Evolutionary conservation across 176 grass and related monocot genomes (phyloP), one percentile per base, ranked within the genome.

Genomic region (Cenchrus purpureus): DNA sequence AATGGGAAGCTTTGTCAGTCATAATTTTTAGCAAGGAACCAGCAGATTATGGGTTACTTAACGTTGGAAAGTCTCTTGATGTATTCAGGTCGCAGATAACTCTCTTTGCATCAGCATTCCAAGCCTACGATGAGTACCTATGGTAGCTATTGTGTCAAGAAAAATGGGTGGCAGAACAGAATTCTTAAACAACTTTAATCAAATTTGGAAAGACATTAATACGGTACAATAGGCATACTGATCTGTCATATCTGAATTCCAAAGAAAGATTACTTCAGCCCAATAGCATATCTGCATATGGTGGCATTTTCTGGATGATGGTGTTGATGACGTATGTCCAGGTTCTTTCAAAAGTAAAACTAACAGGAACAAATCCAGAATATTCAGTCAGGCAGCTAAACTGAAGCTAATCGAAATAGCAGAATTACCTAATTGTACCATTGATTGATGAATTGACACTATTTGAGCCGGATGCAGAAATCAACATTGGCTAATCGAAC

Each of bases 71-170:
- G 12, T 94, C 91, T 90, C 83, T 91, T 60, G 91, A 90, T 83
- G 96, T 95, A 82, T 84, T 95, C 59, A 98, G 87, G 83, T 98
- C 96, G 49, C 87, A 91, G 59, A 98, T 91, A 85, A 98, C 91
- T 90, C 96, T 85, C 83, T 98, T 98, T 73, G 93, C 96, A 94
- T 95, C 96, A 89, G 89, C 93, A 92, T 98, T 98, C 96, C 96
- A 98, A 81, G 96, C 96, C 87, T 78, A 93, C 95, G 74, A 98
- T 95, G 83, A 98, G 87, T 66, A 98, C 86, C 96, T 98, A 95
- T 82, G 85, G 84, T 93, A 34, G 34, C 34, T 34, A 34, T 34
- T 34, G 34, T 25, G 22, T 25, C 91, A 98, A 92, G 76, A 92
- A 53, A 91, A 92, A 97, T 87, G 22, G 59, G 89, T 79, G 55